Evolutionary conservation across 2,329 filamentous ascomycete species (phyloP).

Genomic region (Epichloe sibirici): DNA sequence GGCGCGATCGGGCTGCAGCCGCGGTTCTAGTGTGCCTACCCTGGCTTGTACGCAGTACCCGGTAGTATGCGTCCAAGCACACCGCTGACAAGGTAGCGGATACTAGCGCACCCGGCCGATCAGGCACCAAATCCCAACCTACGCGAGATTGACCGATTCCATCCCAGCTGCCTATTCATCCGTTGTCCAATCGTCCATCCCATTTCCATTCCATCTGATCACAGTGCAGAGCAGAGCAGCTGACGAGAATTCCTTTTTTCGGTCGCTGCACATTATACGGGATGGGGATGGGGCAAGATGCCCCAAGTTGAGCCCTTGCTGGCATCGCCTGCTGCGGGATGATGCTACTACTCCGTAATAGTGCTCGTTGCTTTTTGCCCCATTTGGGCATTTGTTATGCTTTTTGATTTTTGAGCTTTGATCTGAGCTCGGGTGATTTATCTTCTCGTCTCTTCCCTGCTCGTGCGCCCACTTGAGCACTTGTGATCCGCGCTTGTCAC

Average conservation of each 20-base stretch:
- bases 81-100: not conserved
- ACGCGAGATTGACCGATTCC: not conserved
- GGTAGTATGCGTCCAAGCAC: not conserved
- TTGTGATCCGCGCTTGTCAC: not conserved
- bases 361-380: too few species aligned
- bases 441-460: not conserved
- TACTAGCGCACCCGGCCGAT: not conserved
- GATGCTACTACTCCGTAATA: too few species aligned
- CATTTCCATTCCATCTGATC: not conserved
- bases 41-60: not conserved
- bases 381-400: not conserved
- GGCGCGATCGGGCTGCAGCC: constrained; percentile 4
- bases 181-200: not conserved
- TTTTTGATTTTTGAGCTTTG: not conserved
- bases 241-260: not conserved
- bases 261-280: not conserved
- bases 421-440: not conserved
- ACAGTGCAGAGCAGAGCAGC: not conserved
- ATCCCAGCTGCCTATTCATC: not conserved
- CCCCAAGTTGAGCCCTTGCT: too few species aligned
- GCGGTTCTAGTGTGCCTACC: constrained; percentile 3
- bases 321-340: too few species aligned
- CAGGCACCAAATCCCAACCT: not conserved
- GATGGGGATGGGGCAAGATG: not conserved
- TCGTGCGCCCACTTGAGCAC: not conserved